Conservation (phyloP, 2,329 filamentous ascomycete species). For the Diaporthe ampelina region DNA sequence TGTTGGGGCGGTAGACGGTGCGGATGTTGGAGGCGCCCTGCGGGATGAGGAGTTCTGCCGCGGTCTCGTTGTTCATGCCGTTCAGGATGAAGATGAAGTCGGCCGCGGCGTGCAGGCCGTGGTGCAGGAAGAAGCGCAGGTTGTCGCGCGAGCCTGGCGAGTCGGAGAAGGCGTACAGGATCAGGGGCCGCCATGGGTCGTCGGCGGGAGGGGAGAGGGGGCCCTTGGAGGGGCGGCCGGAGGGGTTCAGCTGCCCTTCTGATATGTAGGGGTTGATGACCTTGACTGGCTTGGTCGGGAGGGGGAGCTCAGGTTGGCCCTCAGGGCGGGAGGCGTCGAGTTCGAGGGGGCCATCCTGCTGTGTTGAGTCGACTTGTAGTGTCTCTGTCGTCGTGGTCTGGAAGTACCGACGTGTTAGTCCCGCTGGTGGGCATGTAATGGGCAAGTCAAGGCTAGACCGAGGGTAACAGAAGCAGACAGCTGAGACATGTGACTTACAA, state of each 20-base stretch:
- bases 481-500: constrained; percentile 37
- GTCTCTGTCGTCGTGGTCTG: constrained; percentile 10
- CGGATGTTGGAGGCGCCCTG: constrained; percentile 49
- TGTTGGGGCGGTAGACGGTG: constrained; percentile 49
- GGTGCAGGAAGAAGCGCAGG: constrained; percentile 53
- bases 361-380: constrained; percentile 26
- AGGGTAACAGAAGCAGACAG: not conserved
- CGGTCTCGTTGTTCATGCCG: constrained; percentile 48
- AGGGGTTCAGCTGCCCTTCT: constrained; percentile 41
- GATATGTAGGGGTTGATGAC: constrained; percentile 40
- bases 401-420: not conserved
- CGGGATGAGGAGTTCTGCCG: constrained; percentile 46
- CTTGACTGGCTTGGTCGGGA: constrained; percentile 26
- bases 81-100: constrained; percentile 58
- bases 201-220: constrained; percentile 41
- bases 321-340: constrained; percentile 14
- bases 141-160: constrained; percentile 50
- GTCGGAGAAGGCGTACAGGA: constrained; percentile 55
- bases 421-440: not conserved
- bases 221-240: constrained; percentile 36
- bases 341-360: constrained; percentile 24
- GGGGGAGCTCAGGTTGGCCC: constrained; percentile 1
- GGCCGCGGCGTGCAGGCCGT: constrained; percentile 53
- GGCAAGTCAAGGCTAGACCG: not conserved
- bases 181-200: constrained; percentile 46